Evolutionary conservation across 1,284 basidiomycete species (phyloP).

Genomic region (Ganoderma sinense): DNA sequence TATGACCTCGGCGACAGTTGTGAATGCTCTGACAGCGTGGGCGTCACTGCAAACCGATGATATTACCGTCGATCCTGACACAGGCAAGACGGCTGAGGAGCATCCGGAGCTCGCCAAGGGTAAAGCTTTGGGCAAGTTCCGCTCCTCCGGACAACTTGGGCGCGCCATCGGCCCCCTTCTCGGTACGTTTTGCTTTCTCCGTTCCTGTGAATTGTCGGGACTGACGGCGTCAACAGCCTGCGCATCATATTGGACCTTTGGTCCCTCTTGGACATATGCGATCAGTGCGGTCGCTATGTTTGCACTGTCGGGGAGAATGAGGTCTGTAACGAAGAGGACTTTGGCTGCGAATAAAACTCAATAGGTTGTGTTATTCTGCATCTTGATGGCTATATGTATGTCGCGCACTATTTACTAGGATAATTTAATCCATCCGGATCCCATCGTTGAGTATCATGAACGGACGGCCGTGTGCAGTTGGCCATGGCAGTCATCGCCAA

Average conservation of each 20-base stretch:
- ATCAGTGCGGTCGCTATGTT: slow-evolving; percentile 72
- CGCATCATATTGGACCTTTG: slow-evolving; percentile 87
- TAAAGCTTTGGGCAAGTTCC: slow-evolving; percentile 84
- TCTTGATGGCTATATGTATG: neutral
- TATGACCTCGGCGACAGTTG: slow-evolving; percentile 92
- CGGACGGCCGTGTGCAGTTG: neutral
- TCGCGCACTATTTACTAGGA: slow-evolving; percentile 2
- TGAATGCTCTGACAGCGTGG: slow-evolving; percentile 86
- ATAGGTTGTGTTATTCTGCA: slow-evolving; percentile 6
- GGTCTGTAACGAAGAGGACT: slow-evolving; percentile 35
- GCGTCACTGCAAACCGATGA: slow-evolving; percentile 90
- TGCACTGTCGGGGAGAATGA: slow-evolving; percentile 60
- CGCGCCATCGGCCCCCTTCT: slow-evolving; percentile 88
- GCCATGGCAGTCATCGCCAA: too few relatives aligned
- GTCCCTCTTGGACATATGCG: slow-evolving; percentile 81
- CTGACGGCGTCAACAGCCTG: slow-evolving; percentile 59
- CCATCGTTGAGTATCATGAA: neutral
- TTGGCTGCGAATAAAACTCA: slow-evolving; percentile 12
- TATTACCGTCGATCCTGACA: slow-evolving; percentile 57
- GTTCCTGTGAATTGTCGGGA: slow-evolving; percentile 8
- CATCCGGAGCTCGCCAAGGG: slow-evolving; percentile 82
- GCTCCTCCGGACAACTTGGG: slow-evolving; percentile 89
- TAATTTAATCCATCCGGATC: slow-evolving; percentile 7
- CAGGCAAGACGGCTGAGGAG: slow-evolving; percentile 59
- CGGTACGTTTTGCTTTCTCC: slow-evolving; percentile 54